phyloP scores from a whole-genome alignment of 2,329 filamentous ascomycete genomes.

The Xylariaceae sp. region DNA sequence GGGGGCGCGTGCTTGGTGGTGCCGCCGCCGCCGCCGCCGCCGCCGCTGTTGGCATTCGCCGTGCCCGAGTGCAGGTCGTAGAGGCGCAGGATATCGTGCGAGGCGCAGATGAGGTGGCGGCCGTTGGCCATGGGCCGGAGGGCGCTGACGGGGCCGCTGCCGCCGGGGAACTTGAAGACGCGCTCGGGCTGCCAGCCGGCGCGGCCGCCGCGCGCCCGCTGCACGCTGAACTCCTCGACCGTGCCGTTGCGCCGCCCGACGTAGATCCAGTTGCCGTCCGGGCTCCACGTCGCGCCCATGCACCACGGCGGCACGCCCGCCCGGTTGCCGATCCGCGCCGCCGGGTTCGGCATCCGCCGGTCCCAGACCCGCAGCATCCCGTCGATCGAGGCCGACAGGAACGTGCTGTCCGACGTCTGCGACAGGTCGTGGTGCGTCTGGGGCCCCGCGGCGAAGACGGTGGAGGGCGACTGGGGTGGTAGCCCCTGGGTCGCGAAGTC shows the following conservation, averaged over 20 bases:
- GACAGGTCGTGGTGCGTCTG: slow-evolving; percentile 42
- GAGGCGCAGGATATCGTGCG: slow-evolving; percentile 84
- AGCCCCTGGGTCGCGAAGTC: slow-evolving; percentile 8
- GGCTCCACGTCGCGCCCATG: slow-evolving; percentile 94
- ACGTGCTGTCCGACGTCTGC: slow-evolving; percentile 66
- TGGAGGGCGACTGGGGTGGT: slow-evolving; percentile 26
- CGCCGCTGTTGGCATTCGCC: slow-evolving; percentile 25
- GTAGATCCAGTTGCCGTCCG: slow-evolving; percentile 92
- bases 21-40: too few relatives aligned
- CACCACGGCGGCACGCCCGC: slow-evolving; percentile 87
- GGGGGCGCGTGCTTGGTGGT: slow-evolving; percentile 67
- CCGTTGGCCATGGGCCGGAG: slow-evolving; percentile 89
- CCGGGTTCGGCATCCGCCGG: slow-evolving; percentile 62
- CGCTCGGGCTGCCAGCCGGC: slow-evolving; percentile 66
- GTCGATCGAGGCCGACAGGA: slow-evolving; percentile 82
- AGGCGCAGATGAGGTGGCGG: slow-evolving; percentile 84
- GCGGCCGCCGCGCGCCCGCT: slow-evolving; percentile 57
- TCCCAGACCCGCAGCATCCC: slow-evolving; percentile 94
- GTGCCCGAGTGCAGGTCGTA: slow-evolving; percentile 71
- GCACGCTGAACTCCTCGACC: slow-evolving; percentile 88
- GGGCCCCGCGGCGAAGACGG: slow-evolving; percentile 30
- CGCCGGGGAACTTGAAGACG: slow-evolving; percentile 78
- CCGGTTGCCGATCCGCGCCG: slow-evolving; percentile 70
- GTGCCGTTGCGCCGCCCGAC: slow-evolving; percentile 84
- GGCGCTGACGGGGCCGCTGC: slow-evolving; percentile 83